Percentiles rank a stretch among this genome's conserved stretches.
phyloP scores from a whole-genome alignment of 805 yeast species.

The Yamadazyma paraphyllophila region DNA sequence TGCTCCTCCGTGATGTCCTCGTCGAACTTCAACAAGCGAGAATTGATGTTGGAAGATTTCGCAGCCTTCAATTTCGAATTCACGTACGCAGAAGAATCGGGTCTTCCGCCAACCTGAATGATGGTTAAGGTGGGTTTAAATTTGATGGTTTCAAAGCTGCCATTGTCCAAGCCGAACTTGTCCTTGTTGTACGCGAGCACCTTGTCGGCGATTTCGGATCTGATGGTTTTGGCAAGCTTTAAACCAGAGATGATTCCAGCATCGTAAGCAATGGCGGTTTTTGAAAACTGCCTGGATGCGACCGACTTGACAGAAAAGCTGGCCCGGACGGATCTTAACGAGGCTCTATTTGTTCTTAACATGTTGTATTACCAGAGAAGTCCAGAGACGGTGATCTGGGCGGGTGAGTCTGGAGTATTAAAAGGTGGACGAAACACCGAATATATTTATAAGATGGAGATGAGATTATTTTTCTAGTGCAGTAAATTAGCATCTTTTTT shows the following conservation, averaged over 20 bases:
- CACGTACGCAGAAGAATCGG: constrained; percentile 90
- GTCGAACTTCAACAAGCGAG: constrained; percentile 62
- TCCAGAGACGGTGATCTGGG: too few relatives aligned
- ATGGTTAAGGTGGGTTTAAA: constrained; percentile 79
- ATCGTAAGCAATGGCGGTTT: constrained; percentile 15
- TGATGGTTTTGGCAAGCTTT: constrained; percentile 37
- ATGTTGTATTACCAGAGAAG: background rate
- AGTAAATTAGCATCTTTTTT: background rate
- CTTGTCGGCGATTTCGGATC: constrained; percentile 38
- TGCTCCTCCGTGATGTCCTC: constrained; percentile 60
- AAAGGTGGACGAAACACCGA: background rate
- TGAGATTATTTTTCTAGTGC: background rate
- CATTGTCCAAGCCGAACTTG: constrained; percentile 20
- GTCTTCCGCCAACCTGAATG: constrained; percentile 85
- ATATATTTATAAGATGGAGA: constrained; percentile 1
- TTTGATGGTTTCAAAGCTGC: constrained; percentile 28
- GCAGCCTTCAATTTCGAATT: constrained; percentile 91
- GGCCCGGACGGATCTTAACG: background rate
- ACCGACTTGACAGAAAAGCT: background rate
- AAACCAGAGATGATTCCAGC: constrained; percentile 44
- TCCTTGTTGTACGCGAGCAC: constrained; percentile 35
- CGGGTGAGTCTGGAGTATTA: too few relatives aligned
- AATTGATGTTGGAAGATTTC: constrained; percentile 71
- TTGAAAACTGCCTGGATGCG: background rate
- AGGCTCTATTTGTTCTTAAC: constrained; percentile 8